These are phyloP conservation scores for Brassica hybrid DNA, from an alignment of 441 rosid species.

Conservation along the genomic window DNA sequence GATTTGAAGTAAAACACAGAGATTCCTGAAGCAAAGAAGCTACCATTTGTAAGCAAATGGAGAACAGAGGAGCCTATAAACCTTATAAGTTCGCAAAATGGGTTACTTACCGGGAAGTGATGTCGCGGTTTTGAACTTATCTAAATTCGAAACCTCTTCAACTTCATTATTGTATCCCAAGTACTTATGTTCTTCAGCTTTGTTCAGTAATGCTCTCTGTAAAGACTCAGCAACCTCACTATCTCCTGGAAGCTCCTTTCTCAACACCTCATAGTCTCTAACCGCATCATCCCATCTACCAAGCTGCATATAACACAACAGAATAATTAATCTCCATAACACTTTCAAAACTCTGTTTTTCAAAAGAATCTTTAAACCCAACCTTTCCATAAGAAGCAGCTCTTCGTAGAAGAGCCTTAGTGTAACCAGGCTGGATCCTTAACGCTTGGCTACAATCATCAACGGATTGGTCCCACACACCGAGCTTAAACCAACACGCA, in stretches of 20 bases:
- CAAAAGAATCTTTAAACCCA: background rate
- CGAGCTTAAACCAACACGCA: slow-evolving; percentile 73
- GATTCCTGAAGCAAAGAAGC: slow-evolving; percentile 42
- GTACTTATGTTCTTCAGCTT: slow-evolving; percentile 44
- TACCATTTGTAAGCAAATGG: background rate
- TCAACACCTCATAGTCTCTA: slow-evolving; percentile 65
- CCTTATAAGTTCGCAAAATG: background rate
- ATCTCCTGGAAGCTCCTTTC: slow-evolving; percentile 67
- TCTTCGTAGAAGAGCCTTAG: slow-evolving; percentile 68
- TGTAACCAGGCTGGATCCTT: slow-evolving; percentile 59
- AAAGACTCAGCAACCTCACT: slow-evolving; percentile 62
- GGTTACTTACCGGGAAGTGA: slow-evolving; percentile 51
- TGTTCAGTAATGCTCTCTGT: slow-evolving; percentile 48
- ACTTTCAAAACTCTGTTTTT: background rate
- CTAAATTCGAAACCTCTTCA: slow-evolving; percentile 53
- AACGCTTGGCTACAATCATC: slow-evolving; percentile 75
- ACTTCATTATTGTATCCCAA: slow-evolving; percentile 57
- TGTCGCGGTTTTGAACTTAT: slow-evolving; percentile 62
- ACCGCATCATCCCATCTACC: slow-evolving; percentile 61
- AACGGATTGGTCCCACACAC: slow-evolving; percentile 64
- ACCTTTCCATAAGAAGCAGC: slow-evolving; percentile 51
- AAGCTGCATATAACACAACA: slow-evolving; percentile 43
- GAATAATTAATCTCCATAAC: background rate
- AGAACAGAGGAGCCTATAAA: background rate
- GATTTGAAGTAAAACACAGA: slow-evolving; percentile 46